phyloP scores from a whole-genome alignment of 2,329 filamentous ascomycete species.

The Magnaporthiopsis rhizophila region DNA sequence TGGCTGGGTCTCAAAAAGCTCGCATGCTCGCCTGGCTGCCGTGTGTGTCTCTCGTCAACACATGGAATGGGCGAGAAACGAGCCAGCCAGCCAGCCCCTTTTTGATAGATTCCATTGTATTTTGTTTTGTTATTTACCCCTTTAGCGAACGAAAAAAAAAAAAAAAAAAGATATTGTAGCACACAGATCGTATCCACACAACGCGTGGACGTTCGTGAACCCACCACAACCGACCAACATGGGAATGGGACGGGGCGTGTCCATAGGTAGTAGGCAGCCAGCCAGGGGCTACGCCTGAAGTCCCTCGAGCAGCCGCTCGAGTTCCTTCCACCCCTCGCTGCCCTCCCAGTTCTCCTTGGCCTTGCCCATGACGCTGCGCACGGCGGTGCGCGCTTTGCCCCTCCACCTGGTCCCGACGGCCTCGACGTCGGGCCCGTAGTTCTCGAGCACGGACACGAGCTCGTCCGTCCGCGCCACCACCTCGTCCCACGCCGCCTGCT shows the following conservation, averaged over 20 bases:
- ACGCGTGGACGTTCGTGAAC: not conserved
- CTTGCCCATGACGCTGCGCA: constrained; percentile 75
- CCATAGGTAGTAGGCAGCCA: not conserved
- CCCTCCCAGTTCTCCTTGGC: constrained; percentile 79
- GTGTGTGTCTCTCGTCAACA: not conserved
- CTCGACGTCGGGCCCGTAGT: constrained; percentile 58
- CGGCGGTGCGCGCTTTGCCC: constrained; percentile 77
- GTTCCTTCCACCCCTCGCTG: constrained; percentile 54
- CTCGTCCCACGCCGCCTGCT: constrained; percentile 57
- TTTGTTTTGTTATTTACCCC: not conserved
- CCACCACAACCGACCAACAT: not conserved
- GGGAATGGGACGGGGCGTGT: not conserved
- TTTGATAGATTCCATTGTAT: not conserved
- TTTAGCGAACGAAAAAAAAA: not conserved
- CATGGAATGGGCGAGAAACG: not conserved
- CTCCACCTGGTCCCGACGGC: constrained; percentile 74
- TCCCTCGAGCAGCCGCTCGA: constrained; percentile 50
- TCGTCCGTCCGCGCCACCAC: constrained; percentile 74
- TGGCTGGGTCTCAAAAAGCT: not conserved
- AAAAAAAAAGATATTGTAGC: not conserved
- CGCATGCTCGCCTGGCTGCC: not conserved
- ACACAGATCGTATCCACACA: not conserved
- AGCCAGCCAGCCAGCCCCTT: not conserved
- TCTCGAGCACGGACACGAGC: constrained; percentile 76
- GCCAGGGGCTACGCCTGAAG: constrained; percentile 20